A percentile compares a stretch with the other conserved stretches of the same genome.
Evolutionary conservation across 495 filamentous ascomycete genomes (phyloP).

Genomic region (Neurospora hispaniola): DNA sequence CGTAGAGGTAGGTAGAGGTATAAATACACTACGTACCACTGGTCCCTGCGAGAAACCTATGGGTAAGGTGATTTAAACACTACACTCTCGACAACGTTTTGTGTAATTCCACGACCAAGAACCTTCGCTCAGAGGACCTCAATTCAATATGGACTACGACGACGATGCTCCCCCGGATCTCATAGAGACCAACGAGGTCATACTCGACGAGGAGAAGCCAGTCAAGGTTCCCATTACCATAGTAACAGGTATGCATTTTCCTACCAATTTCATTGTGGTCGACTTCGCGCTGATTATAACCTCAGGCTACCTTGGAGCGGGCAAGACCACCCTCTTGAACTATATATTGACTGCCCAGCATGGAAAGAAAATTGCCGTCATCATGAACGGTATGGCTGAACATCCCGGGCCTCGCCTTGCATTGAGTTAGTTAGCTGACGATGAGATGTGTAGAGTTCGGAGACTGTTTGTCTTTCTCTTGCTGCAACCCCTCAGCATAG

Average conservation of each 20-base stretch:
- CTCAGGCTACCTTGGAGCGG: conserved; percentile 76
- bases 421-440: not conserved
- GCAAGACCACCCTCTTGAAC: conserved; percentile 92
- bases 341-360: conserved; percentile 90
- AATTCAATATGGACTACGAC: conserved; percentile 40
- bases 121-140: not conserved
- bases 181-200: conserved; percentile 40
- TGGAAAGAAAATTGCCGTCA: conserved; percentile 95
- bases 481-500: not conserved
- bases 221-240: conserved; percentile 88
- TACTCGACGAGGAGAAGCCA: conserved; percentile 35
- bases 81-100: not conserved
- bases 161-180: conserved; percentile 69
- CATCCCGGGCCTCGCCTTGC: not conserved
- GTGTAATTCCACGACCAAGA: not conserved
- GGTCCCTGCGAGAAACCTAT: not conserved
- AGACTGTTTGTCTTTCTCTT: conserved; percentile 53
- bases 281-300: conserved; percentile 4
- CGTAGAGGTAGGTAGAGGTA: not conserved
- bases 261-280: conserved; percentile 1
- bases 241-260: conserved; percentile 60
- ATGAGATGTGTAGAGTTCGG: conserved; percentile 61
- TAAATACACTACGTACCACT: not conserved
- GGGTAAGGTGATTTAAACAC: not conserved
- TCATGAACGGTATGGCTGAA: conserved; percentile 66